phyloP scores from a whole-genome alignment of 306 rosid genomes.

The Hippophae rhamnoides region DNA sequence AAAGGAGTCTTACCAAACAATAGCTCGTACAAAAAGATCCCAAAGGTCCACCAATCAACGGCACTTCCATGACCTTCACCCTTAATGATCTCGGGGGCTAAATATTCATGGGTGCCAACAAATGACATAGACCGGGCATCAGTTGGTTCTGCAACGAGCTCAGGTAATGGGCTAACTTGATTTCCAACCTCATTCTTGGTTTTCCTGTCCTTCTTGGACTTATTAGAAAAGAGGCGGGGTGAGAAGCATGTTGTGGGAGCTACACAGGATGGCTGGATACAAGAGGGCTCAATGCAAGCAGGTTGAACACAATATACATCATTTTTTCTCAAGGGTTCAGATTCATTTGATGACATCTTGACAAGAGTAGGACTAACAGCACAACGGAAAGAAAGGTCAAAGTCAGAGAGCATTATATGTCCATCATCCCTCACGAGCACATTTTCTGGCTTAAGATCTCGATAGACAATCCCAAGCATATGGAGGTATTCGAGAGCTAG shows the following conservation, averaged over 20 bases:
- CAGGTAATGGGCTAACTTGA: slow-evolving; percentile 89
- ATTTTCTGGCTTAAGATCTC: slow-evolving; percentile 98
- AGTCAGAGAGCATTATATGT: slow-evolving; percentile 76
- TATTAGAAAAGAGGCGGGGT: slow-evolving; percentile 83
- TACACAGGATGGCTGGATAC: slow-evolving; percentile 97
- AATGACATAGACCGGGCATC: slow-evolving; percentile 97
- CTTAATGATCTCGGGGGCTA: slow-evolving; percentile 94
- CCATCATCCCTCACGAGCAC: slow-evolving; percentile 95
- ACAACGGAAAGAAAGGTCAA: slow-evolving; percentile 63
- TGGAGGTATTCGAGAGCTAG: slow-evolving; percentile 88
- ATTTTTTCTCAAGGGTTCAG: slow-evolving; percentile 65
- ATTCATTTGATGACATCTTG: slow-evolving; percentile 47
- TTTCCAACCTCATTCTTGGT: slow-evolving; percentile 70
- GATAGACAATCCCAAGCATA: slow-evolving; percentile 99
- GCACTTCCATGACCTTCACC: slow-evolving; percentile 99
- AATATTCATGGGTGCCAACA: slow-evolving; percentile 90
- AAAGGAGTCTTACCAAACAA: slow-evolving; percentile 94
- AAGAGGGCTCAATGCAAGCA: slow-evolving; percentile 83
- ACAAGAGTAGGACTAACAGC: slow-evolving; percentile 88
- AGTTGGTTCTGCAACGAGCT: slow-evolving; percentile 91
- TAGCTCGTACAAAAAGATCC: slow-evolving; percentile 83
- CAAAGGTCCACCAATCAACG: slow-evolving; percentile 99
- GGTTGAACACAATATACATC: slow-evolving; percentile 81
- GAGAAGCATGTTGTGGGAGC: slow-evolving; percentile 93
- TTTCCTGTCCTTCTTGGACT: slow-evolving; percentile 82